Percentiles rank a stretch among this genome's conserved stretches.
These are phyloP conservation scores for Aspergillus hortae DNA, from an alignment of 2,329 filamentous ascomycete species.

Conservation along the genomic window DNA sequence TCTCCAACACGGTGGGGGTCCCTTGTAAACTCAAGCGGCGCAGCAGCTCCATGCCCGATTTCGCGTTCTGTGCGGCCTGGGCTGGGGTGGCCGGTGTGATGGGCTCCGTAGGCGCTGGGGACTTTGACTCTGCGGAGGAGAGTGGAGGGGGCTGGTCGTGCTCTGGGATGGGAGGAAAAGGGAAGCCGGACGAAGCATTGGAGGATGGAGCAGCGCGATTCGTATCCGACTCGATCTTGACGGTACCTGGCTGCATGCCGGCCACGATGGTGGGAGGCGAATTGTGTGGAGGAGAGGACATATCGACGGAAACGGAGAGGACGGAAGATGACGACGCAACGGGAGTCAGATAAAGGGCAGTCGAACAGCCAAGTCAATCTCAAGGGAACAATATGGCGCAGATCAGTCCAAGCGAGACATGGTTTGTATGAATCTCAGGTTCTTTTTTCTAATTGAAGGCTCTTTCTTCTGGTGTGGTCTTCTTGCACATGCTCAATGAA, in stretches of 20 bases:
- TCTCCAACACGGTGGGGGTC: constrained; percentile 41
- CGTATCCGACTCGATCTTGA: constrained; percentile 27
- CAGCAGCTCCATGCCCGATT: constrained; percentile 49
- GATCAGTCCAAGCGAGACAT: constrained; percentile 9
- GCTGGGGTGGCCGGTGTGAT: constrained; percentile 32
- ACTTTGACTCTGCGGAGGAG: not conserved
- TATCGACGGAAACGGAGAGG: constrained; percentile 18
- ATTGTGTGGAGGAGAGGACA: constrained; percentile 17
- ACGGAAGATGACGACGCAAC: not conserved
- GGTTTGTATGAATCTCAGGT: not conserved
- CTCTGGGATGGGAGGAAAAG: not conserved
- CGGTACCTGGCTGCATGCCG: constrained; percentile 27
- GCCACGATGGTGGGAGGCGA: constrained; percentile 21
- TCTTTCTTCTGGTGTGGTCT: not conserved
- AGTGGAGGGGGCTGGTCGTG: not conserved
- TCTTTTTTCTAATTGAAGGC: not conserved
- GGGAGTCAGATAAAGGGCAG: constrained; percentile 1
- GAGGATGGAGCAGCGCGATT: constrained; percentile 1
- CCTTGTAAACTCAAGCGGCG: constrained; percentile 49
- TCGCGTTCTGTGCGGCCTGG: constrained; percentile 43
- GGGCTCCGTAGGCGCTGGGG: constrained; percentile 14
- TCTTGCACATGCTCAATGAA: constrained; percentile 3
- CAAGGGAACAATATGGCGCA: not conserved
- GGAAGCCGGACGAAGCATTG: not conserved
- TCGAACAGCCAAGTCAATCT: constrained; percentile 4